Evolutionary conservation across 345 rosid genomes (phyloP).

Genomic region (Physaria fendleri): DNA sequence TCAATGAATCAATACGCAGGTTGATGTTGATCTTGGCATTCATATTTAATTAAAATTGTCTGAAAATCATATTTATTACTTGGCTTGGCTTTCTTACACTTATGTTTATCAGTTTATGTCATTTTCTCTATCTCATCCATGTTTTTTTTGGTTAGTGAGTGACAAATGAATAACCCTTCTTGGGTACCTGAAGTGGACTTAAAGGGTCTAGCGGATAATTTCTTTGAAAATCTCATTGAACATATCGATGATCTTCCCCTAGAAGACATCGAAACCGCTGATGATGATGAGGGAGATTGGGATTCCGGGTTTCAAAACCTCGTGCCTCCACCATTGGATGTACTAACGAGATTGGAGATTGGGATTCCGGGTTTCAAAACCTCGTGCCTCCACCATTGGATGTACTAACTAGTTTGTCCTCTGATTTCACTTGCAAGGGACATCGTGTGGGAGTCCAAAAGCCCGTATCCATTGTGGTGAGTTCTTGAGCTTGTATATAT

Average conservation of each 20-base stretch:
- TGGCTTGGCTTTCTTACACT: background rate
- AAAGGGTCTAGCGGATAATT: slow-evolving; percentile 48
- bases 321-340: slow-evolving; percentile 58
- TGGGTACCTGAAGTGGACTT: slow-evolving; percentile 54
- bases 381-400: slow-evolving; percentile 64
- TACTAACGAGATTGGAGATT: slow-evolving; percentile 52
- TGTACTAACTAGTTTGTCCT: slow-evolving; percentile 40
- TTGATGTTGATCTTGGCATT: background rate
- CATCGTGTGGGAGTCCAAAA: slow-evolving; percentile 21
- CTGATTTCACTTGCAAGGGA: slow-evolving; percentile 32
- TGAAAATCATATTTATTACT: background rate
- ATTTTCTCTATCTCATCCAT: background rate
- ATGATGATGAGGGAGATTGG: slow-evolving; percentile 56
- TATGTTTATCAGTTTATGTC: background rate
- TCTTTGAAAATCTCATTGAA: slow-evolving; percentile 52
- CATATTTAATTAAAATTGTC: background rate
- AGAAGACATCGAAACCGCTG: slow-evolving; percentile 48
- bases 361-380: slow-evolving; percentile 54
- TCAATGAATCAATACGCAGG: background rate
- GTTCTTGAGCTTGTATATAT: slow-evolving; percentile 17
- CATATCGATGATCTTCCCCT: slow-evolving; percentile 38
- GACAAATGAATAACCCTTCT: slow-evolving; percentile 39
- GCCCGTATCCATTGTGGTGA: slow-evolving; percentile 33
- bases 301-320: slow-evolving; percentile 49
- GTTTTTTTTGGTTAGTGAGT: slow-evolving; percentile 17